Evolutionary conservation across 352 stramenopile species (phyloP), one percentile per base, ranked within the genome.

Genomic region (Globisporangium parvum): DNA sequence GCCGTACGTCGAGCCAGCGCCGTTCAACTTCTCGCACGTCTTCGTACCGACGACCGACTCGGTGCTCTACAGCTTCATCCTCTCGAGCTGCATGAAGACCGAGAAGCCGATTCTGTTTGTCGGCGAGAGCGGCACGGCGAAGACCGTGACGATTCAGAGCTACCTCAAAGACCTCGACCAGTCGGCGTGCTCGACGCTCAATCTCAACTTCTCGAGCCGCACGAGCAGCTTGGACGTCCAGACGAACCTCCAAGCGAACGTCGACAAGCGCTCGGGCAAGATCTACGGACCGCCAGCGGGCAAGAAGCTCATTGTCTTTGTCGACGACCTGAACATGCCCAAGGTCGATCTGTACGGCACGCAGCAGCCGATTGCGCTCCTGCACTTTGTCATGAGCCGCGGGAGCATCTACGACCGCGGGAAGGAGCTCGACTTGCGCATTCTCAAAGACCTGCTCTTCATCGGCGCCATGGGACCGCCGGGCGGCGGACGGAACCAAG

Each of bases 251-350:
- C 93, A 98, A 65, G 91, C 84, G 1, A 98, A 97, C 52, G 90
- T 98, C 17, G 95, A 98, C 73, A 98, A 98, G 73, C 77, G 94
- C 14, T 96, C 92, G 0, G 93, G 92, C 15, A 96, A 95, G 51
- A 97, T 98, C 48, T 98, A 98, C 62, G 95, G 94, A 6, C 94
- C 94, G 23, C 86, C 92, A 0, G 77, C 85, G 0, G 94, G 94
- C 4, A 98, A 98, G 67, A 96, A 97, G 48, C 75, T 98, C 11
- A 69, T 97, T 46, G 75, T 98, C 23, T 98, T 98, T 56, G 90
- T 98, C 44, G 95, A 98, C 60, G 95, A 98, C 67, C 72, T 98
- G 57, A 98, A 98, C 66, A 98, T 98, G 94, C 95, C 95, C 37
- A 98, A 97, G 60, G 91, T 98, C 3, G 95, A 98, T 65, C 62